These are phyloP conservation scores for Schoenoplectus tabernaemontani DNA, from an alignment of 202 grass and related monocot genomes.

Conservation along the genomic window DNA sequence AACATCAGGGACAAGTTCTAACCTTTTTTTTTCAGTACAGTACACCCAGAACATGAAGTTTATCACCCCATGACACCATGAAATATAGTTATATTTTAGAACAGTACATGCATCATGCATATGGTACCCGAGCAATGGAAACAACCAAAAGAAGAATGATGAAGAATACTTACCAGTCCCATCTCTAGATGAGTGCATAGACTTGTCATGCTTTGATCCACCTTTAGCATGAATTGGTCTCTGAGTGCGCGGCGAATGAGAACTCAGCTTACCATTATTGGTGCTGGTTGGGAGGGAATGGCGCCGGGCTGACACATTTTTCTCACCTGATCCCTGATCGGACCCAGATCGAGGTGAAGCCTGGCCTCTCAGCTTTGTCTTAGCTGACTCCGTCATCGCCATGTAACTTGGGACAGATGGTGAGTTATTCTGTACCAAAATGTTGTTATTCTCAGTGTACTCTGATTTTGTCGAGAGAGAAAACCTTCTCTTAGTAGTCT, in stretches of 20 bases:
- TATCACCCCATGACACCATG: neutral
- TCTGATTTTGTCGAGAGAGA: slow-evolving; percentile 69
- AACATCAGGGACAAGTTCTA: neutral
- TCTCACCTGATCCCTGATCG: slow-evolving; percentile 49
- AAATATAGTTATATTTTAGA: neutral
- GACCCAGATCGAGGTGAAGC: slow-evolving; percentile 50
- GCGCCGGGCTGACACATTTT: slow-evolving; percentile 42
- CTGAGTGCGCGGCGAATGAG: slow-evolving; percentile 57
- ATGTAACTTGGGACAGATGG: slow-evolving; percentile 72
- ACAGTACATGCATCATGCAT: too few relatives aligned
- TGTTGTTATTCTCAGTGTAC: slow-evolving; percentile 29
- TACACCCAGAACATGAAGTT: neutral
- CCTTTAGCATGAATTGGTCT: slow-evolving; percentile 40
- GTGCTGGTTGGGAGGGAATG: slow-evolving; percentile 73
- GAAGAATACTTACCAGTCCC: slow-evolving; percentile 38
- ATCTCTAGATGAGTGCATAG: slow-evolving; percentile 69
- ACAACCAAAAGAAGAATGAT: neutral
- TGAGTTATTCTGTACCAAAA: slow-evolving; percentile 37
- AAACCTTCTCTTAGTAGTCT: slow-evolving; percentile 54
- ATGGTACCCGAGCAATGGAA: neutral
- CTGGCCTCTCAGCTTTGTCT: slow-evolving; percentile 74
- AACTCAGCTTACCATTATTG: slow-evolving; percentile 50
- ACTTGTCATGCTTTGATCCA: slow-evolving; percentile 49
- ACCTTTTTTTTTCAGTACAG: neutral
- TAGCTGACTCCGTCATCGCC: slow-evolving; percentile 69